These are phyloP conservation scores for Auriculariales sp. DNA, from an alignment of 768 basidiomycete species.

Conservation along the genomic window DNA sequence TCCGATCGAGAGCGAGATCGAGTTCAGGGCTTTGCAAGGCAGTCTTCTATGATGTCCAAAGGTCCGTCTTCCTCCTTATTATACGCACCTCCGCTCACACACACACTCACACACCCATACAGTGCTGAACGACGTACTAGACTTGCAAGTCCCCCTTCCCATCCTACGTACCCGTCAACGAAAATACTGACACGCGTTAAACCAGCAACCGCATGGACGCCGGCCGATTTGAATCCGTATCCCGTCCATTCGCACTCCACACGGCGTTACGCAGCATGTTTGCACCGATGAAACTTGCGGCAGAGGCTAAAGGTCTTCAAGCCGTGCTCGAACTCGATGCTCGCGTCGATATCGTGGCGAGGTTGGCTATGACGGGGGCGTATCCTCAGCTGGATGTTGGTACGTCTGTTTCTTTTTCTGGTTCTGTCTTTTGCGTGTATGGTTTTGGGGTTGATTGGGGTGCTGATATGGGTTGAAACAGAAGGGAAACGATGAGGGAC, in stretches of 20 bases:
- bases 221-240: conserved; percentile 55
- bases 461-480: too few relatives aligned
- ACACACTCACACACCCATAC: neutral
- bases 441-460: too few relatives aligned
- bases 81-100: neutral
- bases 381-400: too few relatives aligned
- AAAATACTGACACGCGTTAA: neutral
- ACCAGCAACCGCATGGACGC: conserved; percentile 73
- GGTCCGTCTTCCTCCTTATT: conserved; percentile 26
- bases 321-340: conserved; percentile 16
- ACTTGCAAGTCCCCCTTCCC: conserved; percentile 37
- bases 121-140: conserved; percentile 70
- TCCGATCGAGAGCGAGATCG: conserved; percentile 70
- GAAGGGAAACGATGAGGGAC: too few relatives aligned
- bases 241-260: conserved; percentile 1
- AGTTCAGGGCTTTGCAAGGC: conserved; percentile 74
- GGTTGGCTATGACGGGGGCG: too few relatives aligned
- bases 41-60: conserved; percentile 82
- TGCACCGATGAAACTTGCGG: conserved; percentile 5
- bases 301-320: conserved; percentile 11
- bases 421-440: too few relatives aligned
- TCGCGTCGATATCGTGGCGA: conserved; percentile 14
- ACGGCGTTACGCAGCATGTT: conserved; percentile 6
- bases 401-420: too few relatives aligned
- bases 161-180: neutral